Evolutionary conservation across 2,329 filamentous ascomycete species (phyloP), one percentile per base, ranked within the genome.

Genomic region (Arthrobotrys sphaeroides): DNA sequence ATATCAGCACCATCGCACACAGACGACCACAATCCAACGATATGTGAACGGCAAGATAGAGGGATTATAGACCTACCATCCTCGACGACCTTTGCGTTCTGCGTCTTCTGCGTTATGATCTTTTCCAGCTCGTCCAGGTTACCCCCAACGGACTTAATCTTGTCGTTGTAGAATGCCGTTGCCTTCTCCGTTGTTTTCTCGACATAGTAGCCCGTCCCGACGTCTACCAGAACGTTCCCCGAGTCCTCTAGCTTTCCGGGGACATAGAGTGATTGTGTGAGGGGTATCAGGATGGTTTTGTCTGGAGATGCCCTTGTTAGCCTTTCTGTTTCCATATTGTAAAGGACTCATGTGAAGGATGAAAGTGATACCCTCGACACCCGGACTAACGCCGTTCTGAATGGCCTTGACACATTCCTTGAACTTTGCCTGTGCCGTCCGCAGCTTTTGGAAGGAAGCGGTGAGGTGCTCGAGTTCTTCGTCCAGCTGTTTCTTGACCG

Each of bases 381-480:
- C 80, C 3, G 81, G 82, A 67, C 79, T 81, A 20, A 90, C 84
- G 0, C 89, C 89, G 20, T 85, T 84, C 18, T 87, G 85, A 77
- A 99, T 91, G 61, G 91, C 93, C 59, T 88, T 87, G 36, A 97
- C 87, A 80, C 95, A 99, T 81, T 98, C 94, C 67, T 88, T 88
- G 85, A 99, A 99, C 82, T 96, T 97, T 64, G 89, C 87, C 82
- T 98, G 95, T 1, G 95, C 95, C 61, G 90, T 90, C 78, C 94
- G 92, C 1, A 99, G 89, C 82, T 96, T 95, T 59, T 91, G 87
- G 84, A 96, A 97, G 7, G 95, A 98, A 69, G 86, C 88, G 1
- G 93, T 96, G 78, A 99, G 88, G 85, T 98, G 94, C 82, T 97
- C 93, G 78, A 99, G 90, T 84, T 99, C 95, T 81, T 95, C 90